Conservation (phyloP, 2,329 filamentous ascomycete species). For the Colletotrichum scovillei region DNA sequence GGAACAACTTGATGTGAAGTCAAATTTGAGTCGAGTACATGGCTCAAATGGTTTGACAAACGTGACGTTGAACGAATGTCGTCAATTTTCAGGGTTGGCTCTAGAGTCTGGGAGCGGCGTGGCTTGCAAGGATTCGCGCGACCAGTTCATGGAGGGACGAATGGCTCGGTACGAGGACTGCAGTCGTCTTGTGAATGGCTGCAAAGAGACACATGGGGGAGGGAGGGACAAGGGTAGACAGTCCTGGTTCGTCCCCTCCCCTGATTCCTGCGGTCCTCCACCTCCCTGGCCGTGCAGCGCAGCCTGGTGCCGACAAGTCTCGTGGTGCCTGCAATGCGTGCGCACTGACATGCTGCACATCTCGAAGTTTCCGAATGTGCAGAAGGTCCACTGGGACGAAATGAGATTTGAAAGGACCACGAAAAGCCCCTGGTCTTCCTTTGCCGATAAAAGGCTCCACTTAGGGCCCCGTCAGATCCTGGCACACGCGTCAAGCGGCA, state of each 20-base stretch:
- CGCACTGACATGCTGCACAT: conserved; percentile 31
- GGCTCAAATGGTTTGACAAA: background rate
- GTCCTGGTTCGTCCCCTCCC: background rate
- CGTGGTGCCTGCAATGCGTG: conserved; percentile 26
- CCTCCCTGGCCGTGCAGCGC: background rate
- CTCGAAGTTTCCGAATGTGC: conserved; percentile 16
- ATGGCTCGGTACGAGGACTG: background rate
- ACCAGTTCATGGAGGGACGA: background rate
- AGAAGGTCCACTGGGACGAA: conserved; percentile 7
- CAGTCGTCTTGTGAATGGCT: background rate
- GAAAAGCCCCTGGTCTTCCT: background rate
- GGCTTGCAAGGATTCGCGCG: conserved; percentile 26
- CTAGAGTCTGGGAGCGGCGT: background rate
- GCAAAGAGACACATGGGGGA: background rate
- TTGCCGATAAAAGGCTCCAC: conserved; percentile 21
- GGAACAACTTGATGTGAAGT: background rate
- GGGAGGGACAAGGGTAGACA: conserved; percentile 14
- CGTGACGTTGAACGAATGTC: background rate
- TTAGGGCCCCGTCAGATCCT: background rate
- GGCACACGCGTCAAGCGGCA: conserved; percentile 9
- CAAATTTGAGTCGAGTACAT: background rate
- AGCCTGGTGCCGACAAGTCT: background rate
- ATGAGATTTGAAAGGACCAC: conserved; percentile 1
- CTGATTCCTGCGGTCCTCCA: background rate
- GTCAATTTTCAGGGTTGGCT: conserved; percentile 16